Conservation (phyloP, 2,329 filamentous ascomycete genomes). For the Chaetomiaceae sp. region DNA sequence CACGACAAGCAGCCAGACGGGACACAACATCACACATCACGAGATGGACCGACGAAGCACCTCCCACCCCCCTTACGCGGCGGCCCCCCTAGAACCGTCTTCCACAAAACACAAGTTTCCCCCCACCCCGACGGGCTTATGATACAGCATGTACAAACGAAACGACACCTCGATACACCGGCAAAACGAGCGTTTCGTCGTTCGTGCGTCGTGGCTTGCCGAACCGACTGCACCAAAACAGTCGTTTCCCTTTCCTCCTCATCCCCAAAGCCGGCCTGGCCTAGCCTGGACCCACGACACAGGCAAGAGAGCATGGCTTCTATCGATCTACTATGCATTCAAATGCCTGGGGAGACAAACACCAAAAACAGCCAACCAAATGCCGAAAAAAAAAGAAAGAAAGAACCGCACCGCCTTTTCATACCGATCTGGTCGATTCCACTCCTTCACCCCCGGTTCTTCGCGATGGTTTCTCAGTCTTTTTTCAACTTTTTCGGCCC, state of each 20-base stretch:
- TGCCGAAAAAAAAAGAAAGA: too few species aligned
- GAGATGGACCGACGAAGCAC: too few species aligned
- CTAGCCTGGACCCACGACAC: too few species aligned
- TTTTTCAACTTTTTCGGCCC: conserved; percentile 21
- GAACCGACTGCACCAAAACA: background rate
- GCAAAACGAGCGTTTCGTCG: conserved; percentile 15
- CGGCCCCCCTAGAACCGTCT: too few species aligned
- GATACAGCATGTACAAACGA: conserved; percentile 19
- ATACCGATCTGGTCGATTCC: background rate
- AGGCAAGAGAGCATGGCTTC: background rate
- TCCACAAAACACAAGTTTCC: background rate
- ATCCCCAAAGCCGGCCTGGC: background rate
- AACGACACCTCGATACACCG: conserved; percentile 10
- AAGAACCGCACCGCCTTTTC: conserved; percentile 24
- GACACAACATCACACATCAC: too few species aligned
- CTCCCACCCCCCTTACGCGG: too few species aligned
- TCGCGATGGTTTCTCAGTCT: conserved; percentile 18
- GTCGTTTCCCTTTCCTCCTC: background rate
- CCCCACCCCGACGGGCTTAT: conserved; percentile 9
- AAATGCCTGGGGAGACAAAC: conserved; percentile 1
- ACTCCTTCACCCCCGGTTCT: too few species aligned
- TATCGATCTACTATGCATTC: conserved; percentile 6
- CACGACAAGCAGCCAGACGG: too few species aligned
- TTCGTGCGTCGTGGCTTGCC: background rate
- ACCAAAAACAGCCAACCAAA: conserved; percentile 18